Evolutionary conservation across 345 rosid genomes (phyloP), one percentile per base, ranked within the genome.

Genomic region (Brassica rapa): DNA sequence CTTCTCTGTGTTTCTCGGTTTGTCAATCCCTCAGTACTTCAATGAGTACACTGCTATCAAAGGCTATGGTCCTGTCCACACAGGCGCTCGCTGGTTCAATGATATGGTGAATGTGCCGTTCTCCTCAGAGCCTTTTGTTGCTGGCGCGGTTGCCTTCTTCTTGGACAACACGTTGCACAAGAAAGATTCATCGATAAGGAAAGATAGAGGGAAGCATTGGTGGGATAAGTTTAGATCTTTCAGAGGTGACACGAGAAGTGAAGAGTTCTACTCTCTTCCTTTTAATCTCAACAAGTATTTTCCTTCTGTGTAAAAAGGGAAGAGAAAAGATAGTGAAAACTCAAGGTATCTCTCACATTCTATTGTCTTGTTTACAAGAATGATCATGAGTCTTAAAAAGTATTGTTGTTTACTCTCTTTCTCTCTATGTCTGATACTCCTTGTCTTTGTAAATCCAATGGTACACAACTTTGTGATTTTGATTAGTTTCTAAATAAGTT

Each of bases 121-220:
- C 82, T 87, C 94, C 5, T 95, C 98, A 2, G 94, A 91, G 76
- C 86, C 99, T 27, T 93, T 95, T 78, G 91, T 95, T 24, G 99
- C 98, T 4, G 99, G 98, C 16, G 23, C 73, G 10, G 60, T 91
- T 41, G 99, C 99, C 4, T 90, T 77, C 78, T 91, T 95, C 88
- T 89, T 93, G 15, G 98, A 93, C 85, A 89, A 82, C 77, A 93
- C 98, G 4, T 62, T 95, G 81, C 91, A 85, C 73, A 81, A 74
- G 74, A 91, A 75, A 77, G 91, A 86, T 4, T 55, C 71, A 16
- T 19, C 77, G 32, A 73, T 86, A 70, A 88, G 90, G 89, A 95
- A 93, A 82, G 99, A 95, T 86, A 39, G 98, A 70, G 99, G 99
- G 29, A 90, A 85, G 86, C 94, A 91, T 72, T 95, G 99, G 99